A percentile compares a stretch with the other conserved stretches of the same genome.
phyloP scores from a whole-genome alignment of 352 stramenopile species.

The Aphanomyces astaci region DNA sequence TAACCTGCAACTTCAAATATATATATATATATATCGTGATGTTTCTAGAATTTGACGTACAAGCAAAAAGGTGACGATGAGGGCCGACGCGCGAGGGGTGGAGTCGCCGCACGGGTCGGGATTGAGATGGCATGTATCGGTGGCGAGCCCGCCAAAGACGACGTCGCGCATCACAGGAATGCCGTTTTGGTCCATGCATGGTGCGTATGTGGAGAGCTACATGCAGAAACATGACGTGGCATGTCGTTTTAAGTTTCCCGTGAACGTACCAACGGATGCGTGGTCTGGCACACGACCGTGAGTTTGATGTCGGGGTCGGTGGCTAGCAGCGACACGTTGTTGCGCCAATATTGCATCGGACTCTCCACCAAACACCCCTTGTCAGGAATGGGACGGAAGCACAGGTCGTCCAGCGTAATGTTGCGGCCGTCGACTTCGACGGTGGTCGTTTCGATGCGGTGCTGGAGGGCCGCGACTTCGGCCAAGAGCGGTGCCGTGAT shows the following conservation, averaged over 20 bases:
- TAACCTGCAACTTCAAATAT: not conserved
- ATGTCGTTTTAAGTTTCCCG: not conserved
- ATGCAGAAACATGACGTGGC: not conserved
- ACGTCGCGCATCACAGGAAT: slow-evolving; percentile 83
- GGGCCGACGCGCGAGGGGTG: slow-evolving; percentile 60
- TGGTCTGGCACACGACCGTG: slow-evolving; percentile 81
- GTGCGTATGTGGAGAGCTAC: slow-evolving; percentile 29
- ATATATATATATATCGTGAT: not conserved
- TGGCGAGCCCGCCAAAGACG: slow-evolving; percentile 70
- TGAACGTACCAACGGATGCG: slow-evolving; percentile 29
- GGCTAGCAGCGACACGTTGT: slow-evolving; percentile 45
- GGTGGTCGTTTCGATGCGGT: slow-evolving; percentile 35
- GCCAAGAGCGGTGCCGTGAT: slow-evolving; percentile 52
- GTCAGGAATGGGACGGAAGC: slow-evolving; percentile 63
- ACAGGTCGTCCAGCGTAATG: slow-evolving; percentile 58
- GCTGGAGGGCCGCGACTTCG: slow-evolving; percentile 55
- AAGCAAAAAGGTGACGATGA: slow-evolving; percentile 86
- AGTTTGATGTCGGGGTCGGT: slow-evolving; percentile 77
- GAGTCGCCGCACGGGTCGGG: slow-evolving; percentile 77
- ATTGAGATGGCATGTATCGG: slow-evolving; percentile 60
- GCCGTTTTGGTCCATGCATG: slow-evolving; percentile 87
- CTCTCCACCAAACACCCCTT: slow-evolving; percentile 79
- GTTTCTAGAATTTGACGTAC: not conserved
- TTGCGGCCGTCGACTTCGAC: slow-evolving; percentile 34
- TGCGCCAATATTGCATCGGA: slow-evolving; percentile 73